Base-by-base conservation (phyloP, 1,139 yeast genomes). In the Yamadazyma aaseri region DNA sequence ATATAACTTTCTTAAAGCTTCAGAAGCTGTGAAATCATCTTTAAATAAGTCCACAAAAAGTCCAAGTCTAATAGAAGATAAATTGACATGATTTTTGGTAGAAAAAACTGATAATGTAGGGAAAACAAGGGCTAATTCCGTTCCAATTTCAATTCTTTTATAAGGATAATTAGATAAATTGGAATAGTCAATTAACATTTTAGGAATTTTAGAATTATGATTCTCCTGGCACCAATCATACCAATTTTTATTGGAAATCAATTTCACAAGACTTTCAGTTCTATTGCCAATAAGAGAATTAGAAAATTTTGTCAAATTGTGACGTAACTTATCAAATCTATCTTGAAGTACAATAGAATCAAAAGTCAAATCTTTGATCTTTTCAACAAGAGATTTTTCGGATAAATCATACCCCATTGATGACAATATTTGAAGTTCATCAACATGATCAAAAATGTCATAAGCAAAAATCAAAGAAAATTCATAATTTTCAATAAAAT, bases 391-490 rank as follows among this genome's bases (percentile, higher is more conserved):
- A 1, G 20, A 13, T 4, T 21, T 12, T n/a, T 34, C 25, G 2
- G 39, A 32, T 16, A 41, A 34, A 9, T 38, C 39, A 7, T 34
- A 14, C 3, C 30, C 36, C 42, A 39, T 31, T 3, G 43, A 12
- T 16, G 40, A 35, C 24, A 50, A 39, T n/a, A 42, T 11, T 17
- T 41, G 44, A 17, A 52, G 35, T 20, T 46, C 48, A 33, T 47
- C 49, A 10, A 49, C 36, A 25, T 32, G 45, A 4, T 42, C 25
- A 26, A 38, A 43, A n/a, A 51, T 21, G 3, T 43, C 39, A 17
- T 36, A 20, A 6, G 45, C 36, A 28, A 38, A 47, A 16, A 50
- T 36, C 42, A 47, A 42, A 1, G 56, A 47, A 31, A 48, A 42
- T 29, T 50, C 55, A 33, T 38, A 51, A 33, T 49, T 47, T 27